phyloP scores from a whole-genome alignment of 371 early-diverging fungal genomes.

The Mortierella sp. region DNA sequence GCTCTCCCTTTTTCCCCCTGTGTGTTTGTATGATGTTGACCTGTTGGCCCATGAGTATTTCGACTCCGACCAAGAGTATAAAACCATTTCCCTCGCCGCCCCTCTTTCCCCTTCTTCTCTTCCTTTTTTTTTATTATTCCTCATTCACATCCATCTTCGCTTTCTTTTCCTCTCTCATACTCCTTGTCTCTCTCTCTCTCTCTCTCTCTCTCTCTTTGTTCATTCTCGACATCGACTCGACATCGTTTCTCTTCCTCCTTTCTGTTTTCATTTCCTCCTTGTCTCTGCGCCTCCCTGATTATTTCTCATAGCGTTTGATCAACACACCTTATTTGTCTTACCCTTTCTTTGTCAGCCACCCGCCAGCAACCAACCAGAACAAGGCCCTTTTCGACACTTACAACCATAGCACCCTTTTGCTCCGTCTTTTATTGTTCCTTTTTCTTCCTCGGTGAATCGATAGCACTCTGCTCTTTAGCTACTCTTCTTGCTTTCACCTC shows the following conservation, averaged over 20 bases:
- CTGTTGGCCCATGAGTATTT: neutral
- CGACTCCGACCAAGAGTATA: constrained; percentile 9
- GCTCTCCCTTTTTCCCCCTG: constrained; percentile 8
- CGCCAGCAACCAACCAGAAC: neutral
- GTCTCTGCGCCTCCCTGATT: neutral
- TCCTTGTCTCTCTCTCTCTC: neutral
- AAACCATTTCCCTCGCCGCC: constrained; percentile 8
- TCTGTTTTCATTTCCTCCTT: neutral
- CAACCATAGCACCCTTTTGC: neutral
- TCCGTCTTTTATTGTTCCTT: neutral
- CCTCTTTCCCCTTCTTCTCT: neutral
- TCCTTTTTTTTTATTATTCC: neutral
- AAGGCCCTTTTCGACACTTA: neutral
- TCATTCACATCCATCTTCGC: neutral
- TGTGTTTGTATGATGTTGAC: neutral
- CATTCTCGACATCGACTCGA: neutral
- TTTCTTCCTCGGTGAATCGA: neutral
- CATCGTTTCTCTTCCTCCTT: neutral
- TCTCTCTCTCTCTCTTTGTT: neutral
- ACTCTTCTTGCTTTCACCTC: neutral
- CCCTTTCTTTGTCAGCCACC: constrained; percentile 8
- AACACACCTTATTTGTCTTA: neutral
- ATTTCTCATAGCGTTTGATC: neutral
- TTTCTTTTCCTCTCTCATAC: neutral
- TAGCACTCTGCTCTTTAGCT: neutral